Base-by-base conservation (phyloP, 2,329 filamentous ascomycete genomes). In the Xylogone sp. region DNA sequence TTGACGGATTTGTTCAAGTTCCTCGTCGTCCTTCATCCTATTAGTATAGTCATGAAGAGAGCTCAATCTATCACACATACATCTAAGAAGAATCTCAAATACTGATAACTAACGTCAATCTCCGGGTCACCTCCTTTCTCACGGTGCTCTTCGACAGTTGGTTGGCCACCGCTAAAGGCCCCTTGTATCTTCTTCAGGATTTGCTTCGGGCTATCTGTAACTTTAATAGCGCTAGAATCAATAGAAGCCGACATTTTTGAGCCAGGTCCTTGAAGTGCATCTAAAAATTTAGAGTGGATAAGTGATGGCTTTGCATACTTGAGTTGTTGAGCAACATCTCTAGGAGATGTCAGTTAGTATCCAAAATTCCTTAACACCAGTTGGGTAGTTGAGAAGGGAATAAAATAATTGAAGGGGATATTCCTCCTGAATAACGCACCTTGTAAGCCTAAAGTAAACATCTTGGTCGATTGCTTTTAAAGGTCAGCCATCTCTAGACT, bases 131-230 rank as follows among this genome's bases (percentile, higher is more conserved):
- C 94, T 27, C 94, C 94, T 55, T 86, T 77, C 63, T 84, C 78
- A 18, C 90, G 79, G 63, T 97, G 93, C 67, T 93, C 82, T 68
- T 96, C 92, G 1, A 86, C 72, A 0, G 87, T 93, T 51, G 87
- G 88, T 60, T 88, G 86, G 6, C 93, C 94, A 19, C 94, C 93
- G 2, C 87, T 92, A 73, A 97, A 97, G 18, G 93, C 93, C 91
- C 87, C 62, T 83, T n/a, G n/a, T n/a, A 96, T 91, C 75, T 97
- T 97, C 66, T 86, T 93, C 77, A 86, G 84, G 67, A 97, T 93
- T 66, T 92, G 84, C 62, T 93, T 95, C 2, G 88, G 79, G 0
- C 87, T 88, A 65, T 97, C 93, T 53, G 79, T 90, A 83, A 97
- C 90, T 75, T 94, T 96, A 63, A 96, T 96, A 53, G 90, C 90